Evolutionary conservation across 1,284 basidiomycete genomes (phyloP), one percentile per base, ranked within the genome.

Genomic region (Sporisorium iseilematis-ciliati): DNA sequence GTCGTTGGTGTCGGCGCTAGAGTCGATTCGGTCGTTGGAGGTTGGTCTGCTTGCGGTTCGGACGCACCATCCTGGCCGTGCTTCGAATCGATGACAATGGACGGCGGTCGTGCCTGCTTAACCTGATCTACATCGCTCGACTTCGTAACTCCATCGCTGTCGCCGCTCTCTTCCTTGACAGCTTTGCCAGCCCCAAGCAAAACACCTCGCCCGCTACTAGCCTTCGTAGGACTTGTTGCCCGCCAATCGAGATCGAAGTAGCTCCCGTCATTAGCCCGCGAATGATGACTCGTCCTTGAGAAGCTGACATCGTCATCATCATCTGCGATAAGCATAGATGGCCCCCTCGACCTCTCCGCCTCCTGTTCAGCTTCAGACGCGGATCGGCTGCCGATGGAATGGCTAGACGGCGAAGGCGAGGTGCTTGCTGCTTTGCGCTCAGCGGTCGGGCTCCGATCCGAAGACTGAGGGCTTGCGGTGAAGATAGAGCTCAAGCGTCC

Each of bases 241-340:
- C 54, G 20, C 56, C 55, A 65, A 41, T 77, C 70, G 12, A 79
- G 57, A 41, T 79, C 77, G 26, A 79, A 79, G 40, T 59, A 68
- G 65, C 77, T 79, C 7, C 77, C 77, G 56, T 79, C 77, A 31
- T 76, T 58, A 10, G 66, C 77, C 1, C 71, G 57, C 49, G 77
- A 35, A 57, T 68, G 76, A 12, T 52, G 61, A 26, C 66, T 72
- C 3, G 64, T 33, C 6, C 51, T 56, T 0, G 62, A 70, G 20
- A 70, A 70, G 49, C 61, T 64, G n/a, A 57, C 21, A 23, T 60
- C 57, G 20, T 60, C 57, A 7, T 60, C 58, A 23, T 74, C 65
- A 20, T 74, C 65, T 11, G 62, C 60, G 12, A 64, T 23, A 18
- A 79, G 60, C 64, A 79, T 68, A 1, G 77, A 79, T 2, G 77